Evolutionary conservation across 2,329 filamentous ascomycete species (phyloP), one percentile per base, ranked within the genome.

Genomic region (Aureobasidium sp.): DNA sequence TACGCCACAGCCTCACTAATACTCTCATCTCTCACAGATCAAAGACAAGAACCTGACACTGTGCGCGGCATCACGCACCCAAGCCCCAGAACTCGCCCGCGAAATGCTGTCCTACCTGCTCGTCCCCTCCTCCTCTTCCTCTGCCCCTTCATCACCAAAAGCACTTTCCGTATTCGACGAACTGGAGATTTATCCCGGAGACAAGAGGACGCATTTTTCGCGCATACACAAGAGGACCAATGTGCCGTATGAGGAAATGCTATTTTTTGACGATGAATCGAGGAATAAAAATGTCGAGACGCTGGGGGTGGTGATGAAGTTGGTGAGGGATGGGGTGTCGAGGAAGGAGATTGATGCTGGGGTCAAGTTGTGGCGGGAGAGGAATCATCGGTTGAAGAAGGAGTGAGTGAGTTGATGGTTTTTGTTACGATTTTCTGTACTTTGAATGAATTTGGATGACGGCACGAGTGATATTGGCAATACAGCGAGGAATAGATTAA

Each of bases 221-320:
- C 79, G 83, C 5, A 79, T 97, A 67, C 83, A 88, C 11, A 83
- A 87, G 72, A 81, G 84, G 62, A 91, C 88, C 15, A 86, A 85
- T 1, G 74, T 97, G 2, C 77, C 79, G 6, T 96, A 85, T 70
- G 83, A 88, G 66, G 90, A 97, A 52, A 96, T 97, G 87, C 73
- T 97, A 37, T 97, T 97, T 74, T 97, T 97, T 67, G 93, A 97
- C 68, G 93, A 97, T 69, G 93, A 97, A 82, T 80, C 82, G 58
- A 78, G 93, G 64, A 97, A 97, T 71, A 80, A 84, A 63, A 91
- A 97, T 71, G 93, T 96, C 0, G 84, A 88, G 75, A 78, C 82
- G 49, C 70, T 97, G 55, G 92, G 92, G 0, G 88, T 96, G 3
- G 89, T 88, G 0, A 96, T 97, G 84, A 86, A 85, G 71, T 76